Evolutionary conservation across 257 asterid genomes (phyloP).

Genomic region (Buddleja alternifolia): DNA sequence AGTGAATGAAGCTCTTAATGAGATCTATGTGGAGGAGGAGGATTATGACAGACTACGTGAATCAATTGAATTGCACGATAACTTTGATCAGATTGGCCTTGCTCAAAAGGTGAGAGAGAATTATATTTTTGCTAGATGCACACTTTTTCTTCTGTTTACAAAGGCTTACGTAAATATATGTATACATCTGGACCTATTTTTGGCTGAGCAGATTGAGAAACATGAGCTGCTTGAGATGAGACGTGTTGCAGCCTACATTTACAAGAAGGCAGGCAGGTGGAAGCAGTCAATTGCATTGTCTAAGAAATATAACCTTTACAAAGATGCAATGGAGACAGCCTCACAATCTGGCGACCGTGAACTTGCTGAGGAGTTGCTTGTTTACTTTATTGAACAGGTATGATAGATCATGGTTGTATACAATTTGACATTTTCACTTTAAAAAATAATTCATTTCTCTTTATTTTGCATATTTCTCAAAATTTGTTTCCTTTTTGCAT

Average conservation of each 20-base stretch:
- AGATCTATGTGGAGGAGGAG: slow-evolving; percentile 97
- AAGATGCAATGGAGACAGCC: slow-evolving; percentile 99
- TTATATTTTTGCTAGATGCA: slow-evolving; percentile 24
- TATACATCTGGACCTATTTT: not conserved
- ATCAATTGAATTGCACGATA: slow-evolving; percentile 92
- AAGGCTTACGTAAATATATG: slow-evolving; percentile 15
- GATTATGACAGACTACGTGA: slow-evolving; percentile 96
- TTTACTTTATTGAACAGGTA: slow-evolving; percentile 96
- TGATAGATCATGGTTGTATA: slow-evolving; percentile 1
- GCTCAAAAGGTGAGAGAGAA: slow-evolving; percentile 95
- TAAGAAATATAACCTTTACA: slow-evolving; percentile 93
- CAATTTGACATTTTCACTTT: not conserved
- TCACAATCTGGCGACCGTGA: slow-evolving; percentile 99
- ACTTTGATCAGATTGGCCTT: slow-evolving; percentile 96
- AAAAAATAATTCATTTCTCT: not conserved
- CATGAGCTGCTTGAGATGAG: slow-evolving; percentile 99
- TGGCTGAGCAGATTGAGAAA: slow-evolving; percentile 80
- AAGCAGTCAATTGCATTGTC: slow-evolving; percentile 95
- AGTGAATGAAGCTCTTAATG: slow-evolving; percentile 94
- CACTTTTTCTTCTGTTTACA: slow-evolving; percentile 7
- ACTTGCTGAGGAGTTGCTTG: slow-evolving; percentile 99
- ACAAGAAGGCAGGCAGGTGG: slow-evolving; percentile 99
- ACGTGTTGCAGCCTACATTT: slow-evolving; percentile 98
- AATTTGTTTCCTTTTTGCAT: not conserved
- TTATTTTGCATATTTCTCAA: not conserved